These are phyloP conservation scores for Phialemoniopsis sp. DNA, from an alignment of 2,329 filamentous ascomycete species.

Conservation along the genomic window DNA sequence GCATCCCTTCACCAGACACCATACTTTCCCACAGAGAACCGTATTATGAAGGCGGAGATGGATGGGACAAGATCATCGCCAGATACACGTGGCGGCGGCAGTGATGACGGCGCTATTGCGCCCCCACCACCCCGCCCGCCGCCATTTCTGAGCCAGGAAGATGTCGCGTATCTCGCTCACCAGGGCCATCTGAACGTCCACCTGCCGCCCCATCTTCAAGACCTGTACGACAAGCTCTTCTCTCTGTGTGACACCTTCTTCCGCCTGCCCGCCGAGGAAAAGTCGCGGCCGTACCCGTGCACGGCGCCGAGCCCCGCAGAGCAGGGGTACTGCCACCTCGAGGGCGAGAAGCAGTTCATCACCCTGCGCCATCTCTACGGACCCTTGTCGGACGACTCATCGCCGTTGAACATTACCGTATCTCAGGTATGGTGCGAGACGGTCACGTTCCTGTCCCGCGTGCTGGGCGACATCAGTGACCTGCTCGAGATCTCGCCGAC, in stretches of 20 bases:
- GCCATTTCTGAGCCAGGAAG: slow-evolving; percentile 9
- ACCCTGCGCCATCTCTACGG: slow-evolving; percentile 11
- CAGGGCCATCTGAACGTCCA: slow-evolving; percentile 11
- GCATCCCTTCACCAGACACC: too few relatives aligned
- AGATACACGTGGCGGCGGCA: too few relatives aligned
- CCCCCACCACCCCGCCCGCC: slow-evolving; percentile 9
- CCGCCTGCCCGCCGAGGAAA: slow-evolving; percentile 3
- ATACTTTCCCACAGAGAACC: too few relatives aligned
- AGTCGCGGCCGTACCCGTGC: slow-evolving; percentile 6
- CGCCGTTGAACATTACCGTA: neutral
- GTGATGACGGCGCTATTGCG: slow-evolving; percentile 2
- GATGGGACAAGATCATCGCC: too few relatives aligned
- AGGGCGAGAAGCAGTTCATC: slow-evolving; percentile 14
- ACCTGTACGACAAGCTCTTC: slow-evolving; percentile 4
- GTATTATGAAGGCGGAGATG: too few relatives aligned
- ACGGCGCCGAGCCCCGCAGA: slow-evolving; percentile 7
- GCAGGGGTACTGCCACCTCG: slow-evolving; percentile 10
- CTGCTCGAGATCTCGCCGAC: slow-evolving; percentile 7
- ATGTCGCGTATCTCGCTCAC: slow-evolving; percentile 11
- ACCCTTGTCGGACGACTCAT: neutral
- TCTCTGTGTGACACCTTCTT: slow-evolving; percentile 10
- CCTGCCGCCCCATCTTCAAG: slow-evolving; percentile 7
- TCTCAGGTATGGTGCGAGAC: slow-evolving; percentile 10
- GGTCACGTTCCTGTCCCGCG: slow-evolving; percentile 12
- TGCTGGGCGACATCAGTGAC: slow-evolving; percentile 12